Evolutionary conservation across 1,139 yeast genomes (phyloP).

Genomic region (Taiozyma sp.): DNA sequence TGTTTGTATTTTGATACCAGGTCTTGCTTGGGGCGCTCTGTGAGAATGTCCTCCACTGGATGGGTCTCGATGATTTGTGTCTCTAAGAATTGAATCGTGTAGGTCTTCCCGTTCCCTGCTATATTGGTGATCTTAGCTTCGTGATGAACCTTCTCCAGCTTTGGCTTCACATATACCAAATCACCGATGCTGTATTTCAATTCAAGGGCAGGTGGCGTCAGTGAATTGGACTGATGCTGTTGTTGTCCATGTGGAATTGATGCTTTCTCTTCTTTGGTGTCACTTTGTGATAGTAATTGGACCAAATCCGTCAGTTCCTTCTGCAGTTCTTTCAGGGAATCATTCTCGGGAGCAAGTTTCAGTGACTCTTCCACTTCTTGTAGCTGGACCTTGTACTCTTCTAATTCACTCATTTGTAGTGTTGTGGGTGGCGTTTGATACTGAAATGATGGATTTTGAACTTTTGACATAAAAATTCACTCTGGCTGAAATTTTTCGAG

Average conservation of each 20-base stretch:
- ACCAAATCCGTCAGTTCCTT: conserved; percentile 29
- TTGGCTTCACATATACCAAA: conserved; percentile 11
- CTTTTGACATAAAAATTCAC: not conserved
- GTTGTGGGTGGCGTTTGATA: not conserved
- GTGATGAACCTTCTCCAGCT: conserved; percentile 5
- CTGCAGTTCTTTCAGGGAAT: conserved; percentile 25
- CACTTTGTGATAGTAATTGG: conserved; percentile 21
- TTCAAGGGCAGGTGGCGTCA: conserved; percentile 2
- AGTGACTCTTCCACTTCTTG: conserved; percentile 27
- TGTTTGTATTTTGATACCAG: conserved; percentile 8
- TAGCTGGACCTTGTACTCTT: conserved; percentile 29
- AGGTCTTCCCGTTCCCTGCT: conserved; percentile 17
- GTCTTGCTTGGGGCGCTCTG: conserved; percentile 9
- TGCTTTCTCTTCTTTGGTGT: conserved; percentile 3
- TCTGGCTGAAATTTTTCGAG: not conserved
- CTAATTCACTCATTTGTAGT: conserved; percentile 23
- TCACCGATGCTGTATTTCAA: conserved; percentile 11
- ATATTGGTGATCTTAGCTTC: conserved; percentile 13
- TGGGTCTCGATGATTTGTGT: conserved; percentile 7
- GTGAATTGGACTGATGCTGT: not conserved
- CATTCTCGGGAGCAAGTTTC: conserved; percentile 26
- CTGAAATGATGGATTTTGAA: not conserved
- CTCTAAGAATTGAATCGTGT: conserved; percentile 11
- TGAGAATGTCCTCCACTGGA: conserved; percentile 8
- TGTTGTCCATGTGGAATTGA: not conserved